These are phyloP conservation scores for Lotmaria passim DNA, from an alignment of 208 protist genomes.

Conservation along the genomic window DNA sequence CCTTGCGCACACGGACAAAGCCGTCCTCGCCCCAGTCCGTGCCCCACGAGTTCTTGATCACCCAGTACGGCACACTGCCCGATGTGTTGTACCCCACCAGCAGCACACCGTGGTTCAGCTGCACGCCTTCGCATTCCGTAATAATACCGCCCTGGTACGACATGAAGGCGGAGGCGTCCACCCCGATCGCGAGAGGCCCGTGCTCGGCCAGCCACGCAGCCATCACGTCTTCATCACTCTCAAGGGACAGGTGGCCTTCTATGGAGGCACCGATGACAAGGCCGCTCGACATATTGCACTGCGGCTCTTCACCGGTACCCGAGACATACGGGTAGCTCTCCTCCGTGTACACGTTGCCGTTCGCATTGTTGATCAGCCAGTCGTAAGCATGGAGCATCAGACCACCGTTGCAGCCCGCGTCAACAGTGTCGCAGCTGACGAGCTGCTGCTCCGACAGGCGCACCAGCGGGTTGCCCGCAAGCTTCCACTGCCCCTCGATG, in stretches of 20 bases:
- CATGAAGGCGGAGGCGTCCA: conserved; percentile 77
- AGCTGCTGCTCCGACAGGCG: conserved; percentile 94
- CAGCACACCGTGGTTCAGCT: conserved; percentile 80
- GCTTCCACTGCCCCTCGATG: conserved; percentile 69
- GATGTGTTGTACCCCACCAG: conserved; percentile 75
- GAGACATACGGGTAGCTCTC: conserved; percentile 83
- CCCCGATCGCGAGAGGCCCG: conserved; percentile 85
- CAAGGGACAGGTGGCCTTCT: conserved; percentile 54
- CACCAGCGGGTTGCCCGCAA: conserved; percentile 63
- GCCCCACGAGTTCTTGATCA: conserved; percentile 91
- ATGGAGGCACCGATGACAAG: conserved; percentile 65
- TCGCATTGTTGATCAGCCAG: conserved; percentile 66
- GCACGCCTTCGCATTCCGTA: conserved; percentile 45
- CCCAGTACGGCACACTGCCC: conserved; percentile 72
- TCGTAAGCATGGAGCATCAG: conserved; percentile 83
- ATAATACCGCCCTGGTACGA: conserved; percentile 65
- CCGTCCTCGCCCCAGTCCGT: conserved; percentile 73
- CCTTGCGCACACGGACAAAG: conserved; percentile 69
- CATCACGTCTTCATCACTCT: conserved; percentile 66
- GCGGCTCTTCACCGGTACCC: conserved; percentile 28
- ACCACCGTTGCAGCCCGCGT: conserved; percentile 89
- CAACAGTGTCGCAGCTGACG: conserved; percentile 90
- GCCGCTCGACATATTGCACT: conserved; percentile 42
- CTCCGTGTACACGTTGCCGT: conserved; percentile 76
- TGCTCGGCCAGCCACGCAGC: conserved; percentile 58